Conservation (phyloP, 192 early-diverging fungal species). For the Backusella luteola region DNA sequence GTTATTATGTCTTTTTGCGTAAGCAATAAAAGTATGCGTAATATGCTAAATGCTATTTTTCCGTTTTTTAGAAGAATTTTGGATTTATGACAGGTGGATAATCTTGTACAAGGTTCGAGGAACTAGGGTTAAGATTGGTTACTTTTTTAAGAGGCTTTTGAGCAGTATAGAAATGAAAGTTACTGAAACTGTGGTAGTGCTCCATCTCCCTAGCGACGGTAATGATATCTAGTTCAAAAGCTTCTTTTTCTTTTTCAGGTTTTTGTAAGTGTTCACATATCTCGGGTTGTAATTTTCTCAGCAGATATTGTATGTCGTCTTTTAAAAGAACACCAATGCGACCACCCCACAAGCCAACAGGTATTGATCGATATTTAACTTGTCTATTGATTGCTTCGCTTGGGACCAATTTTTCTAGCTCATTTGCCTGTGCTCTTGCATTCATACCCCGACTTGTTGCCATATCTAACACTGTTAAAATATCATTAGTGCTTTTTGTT, state of each 20-base stretch:
- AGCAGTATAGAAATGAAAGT: constrained; percentile 23
- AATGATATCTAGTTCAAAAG: neutral
- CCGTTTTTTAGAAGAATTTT: neutral
- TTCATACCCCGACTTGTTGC: constrained; percentile 15
- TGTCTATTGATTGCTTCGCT: constrained; percentile 6
- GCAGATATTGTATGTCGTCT: constrained; percentile 27
- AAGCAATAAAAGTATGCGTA: neutral
- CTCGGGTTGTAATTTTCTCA: constrained; percentile 19
- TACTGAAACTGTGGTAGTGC: constrained; percentile 22
- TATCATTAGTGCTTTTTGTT: neutral
- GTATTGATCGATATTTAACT: constrained; percentile 33
- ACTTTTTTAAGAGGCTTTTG: constrained; percentile 12
- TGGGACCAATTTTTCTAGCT: constrained; percentile 20
- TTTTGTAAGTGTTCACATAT: constrained; percentile 3
- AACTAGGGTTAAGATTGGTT: neutral
- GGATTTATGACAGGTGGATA: neutral
- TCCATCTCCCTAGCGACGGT: constrained; percentile 16
- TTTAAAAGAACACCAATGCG: constrained; percentile 27
- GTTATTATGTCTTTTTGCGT: neutral
- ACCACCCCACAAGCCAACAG: constrained; percentile 38
- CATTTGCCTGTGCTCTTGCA: constrained; percentile 13
- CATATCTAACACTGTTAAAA: constrained; percentile 14
- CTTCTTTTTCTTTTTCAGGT: neutral
- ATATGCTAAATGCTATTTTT: neutral
- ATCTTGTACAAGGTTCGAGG: neutral